Evolutionary conservation across 1,139 yeast genomes (phyloP).

Genomic region (Yamadazyma taylorii): DNA sequence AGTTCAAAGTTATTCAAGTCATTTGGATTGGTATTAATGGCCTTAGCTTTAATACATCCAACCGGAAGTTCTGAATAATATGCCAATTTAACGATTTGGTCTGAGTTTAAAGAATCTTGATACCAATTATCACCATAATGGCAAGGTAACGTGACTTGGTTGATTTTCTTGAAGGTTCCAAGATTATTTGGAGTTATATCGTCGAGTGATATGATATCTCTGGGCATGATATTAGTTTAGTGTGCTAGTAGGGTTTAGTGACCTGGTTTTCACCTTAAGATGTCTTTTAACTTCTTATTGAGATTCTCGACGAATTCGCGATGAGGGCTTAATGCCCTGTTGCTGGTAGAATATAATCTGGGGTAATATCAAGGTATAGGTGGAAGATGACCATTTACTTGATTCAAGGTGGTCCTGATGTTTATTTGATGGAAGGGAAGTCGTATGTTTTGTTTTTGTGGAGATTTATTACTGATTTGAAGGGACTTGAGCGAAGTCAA

Average conservation of each 20-base stretch:
- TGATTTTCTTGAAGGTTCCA: constrained; percentile 53
- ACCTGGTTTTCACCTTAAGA: too few relatives aligned
- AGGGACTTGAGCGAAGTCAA: too few relatives aligned
- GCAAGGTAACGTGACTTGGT: constrained; percentile 42
- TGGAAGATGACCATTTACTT: too few relatives aligned
- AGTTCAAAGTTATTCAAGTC: constrained; percentile 27
- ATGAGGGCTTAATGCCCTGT: background rate
- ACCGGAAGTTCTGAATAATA: constrained; percentile 68
- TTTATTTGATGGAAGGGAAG: too few relatives aligned
- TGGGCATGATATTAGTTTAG: too few relatives aligned
- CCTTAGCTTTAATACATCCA: constrained; percentile 62
- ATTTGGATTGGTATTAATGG: constrained; percentile 28
- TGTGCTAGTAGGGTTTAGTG: too few relatives aligned
- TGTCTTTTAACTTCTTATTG: too few relatives aligned
- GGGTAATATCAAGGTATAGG: too few relatives aligned
- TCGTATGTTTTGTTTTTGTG: too few relatives aligned
- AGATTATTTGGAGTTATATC: constrained; percentile 56
- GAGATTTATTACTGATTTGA: too few relatives aligned
- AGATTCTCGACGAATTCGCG: too few relatives aligned
- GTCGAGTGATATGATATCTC: constrained; percentile 51
- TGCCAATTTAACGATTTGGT: constrained; percentile 43
- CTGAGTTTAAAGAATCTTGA: constrained; percentile 33
- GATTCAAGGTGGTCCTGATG: too few relatives aligned
- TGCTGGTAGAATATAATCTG: background rate
- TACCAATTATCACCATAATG: constrained; percentile 48